A percentile compares a stretch with the other conserved stretches of the same genome.
Evolutionary conservation across 2,329 filamentous ascomycete genomes (phyloP).

Genomic region (Eutypa lata): DNA sequence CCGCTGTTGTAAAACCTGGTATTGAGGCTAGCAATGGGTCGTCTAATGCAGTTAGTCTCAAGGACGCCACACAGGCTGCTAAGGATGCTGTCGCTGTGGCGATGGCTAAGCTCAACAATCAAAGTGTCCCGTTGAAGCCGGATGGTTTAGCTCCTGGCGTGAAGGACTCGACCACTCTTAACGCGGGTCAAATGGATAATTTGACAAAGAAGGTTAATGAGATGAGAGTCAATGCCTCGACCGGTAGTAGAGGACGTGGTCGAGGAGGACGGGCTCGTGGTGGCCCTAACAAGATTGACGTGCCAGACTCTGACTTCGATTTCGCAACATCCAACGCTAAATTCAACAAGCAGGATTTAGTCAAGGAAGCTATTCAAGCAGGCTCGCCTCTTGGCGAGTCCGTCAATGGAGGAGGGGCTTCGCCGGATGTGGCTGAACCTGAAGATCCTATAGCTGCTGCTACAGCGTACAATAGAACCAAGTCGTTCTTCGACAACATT

Average conservation of each 20-base stretch:
- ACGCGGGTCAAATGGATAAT: conserved; percentile 61
- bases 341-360: conserved; percentile 82
- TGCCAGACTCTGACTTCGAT: conserved; percentile 88
- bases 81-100: conserved; percentile 76
- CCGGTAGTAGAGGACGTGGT: conserved; percentile 43
- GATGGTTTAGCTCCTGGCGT: conserved; percentile 17
- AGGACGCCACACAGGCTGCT: conserved; percentile 70
- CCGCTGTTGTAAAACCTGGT: conserved; percentile 32
- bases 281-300: conserved; percentile 68
- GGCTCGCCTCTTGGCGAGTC: conserved; percentile 64
- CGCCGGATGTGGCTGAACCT: conserved; percentile 25
- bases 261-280: conserved; percentile 41
- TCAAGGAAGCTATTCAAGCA: conserved; percentile 80
- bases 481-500: conserved; percentile 97
- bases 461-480: conserved; percentile 77
- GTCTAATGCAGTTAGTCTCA: conserved; percentile 41
- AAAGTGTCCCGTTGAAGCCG: conserved; percentile 7
- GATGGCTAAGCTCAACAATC: conserved; percentile 65
- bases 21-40: conserved; percentile 34
- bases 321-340: conserved; percentile 84
- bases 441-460: conserved; percentile 32
- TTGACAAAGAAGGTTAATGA: conserved; percentile 72
- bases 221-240: conserved; percentile 64
- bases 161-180: conserved; percentile 27
- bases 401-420: conserved; percentile 34